Conservation (phyloP, 23 red algal species). For the Cyanidiococcus yangmingshanensis region DNA sequence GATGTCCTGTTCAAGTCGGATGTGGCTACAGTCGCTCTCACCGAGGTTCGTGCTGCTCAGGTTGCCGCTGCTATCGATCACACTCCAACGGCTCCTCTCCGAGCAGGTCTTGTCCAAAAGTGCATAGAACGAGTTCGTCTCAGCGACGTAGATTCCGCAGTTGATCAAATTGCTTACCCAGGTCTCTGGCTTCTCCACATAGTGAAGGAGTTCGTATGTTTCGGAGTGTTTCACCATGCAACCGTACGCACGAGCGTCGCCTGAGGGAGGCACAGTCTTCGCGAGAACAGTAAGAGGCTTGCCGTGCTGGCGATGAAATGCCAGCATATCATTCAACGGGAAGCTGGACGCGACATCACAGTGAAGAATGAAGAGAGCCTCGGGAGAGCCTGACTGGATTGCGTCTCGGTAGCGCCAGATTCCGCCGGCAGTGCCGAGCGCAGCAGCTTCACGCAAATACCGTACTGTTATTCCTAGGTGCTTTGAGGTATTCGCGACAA, state of each 20-base stretch:
- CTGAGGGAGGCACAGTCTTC: constrained; percentile 21
- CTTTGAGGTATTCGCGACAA: constrained; percentile 15
- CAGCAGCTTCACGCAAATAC: constrained; percentile 26
- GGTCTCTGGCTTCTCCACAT: constrained; percentile 32
- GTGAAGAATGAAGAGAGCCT: constrained; percentile 29
- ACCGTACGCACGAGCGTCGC: constrained; percentile 24
- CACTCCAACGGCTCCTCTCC: neutral
- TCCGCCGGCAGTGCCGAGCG: constrained; percentile 35
- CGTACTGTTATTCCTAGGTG: constrained; percentile 12
- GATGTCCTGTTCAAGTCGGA: constrained; percentile 33
- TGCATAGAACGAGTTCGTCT: neutral
- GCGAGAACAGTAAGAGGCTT: constrained; percentile 20
- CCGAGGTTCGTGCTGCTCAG: neutral
- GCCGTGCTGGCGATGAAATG: constrained; percentile 12
- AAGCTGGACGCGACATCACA: constrained; percentile 39
- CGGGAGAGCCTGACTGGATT: constrained; percentile 16
- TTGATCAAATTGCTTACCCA: constrained; percentile 28
- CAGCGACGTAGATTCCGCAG: constrained; percentile 21
- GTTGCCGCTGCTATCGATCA: neutral
- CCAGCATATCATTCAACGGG: constrained; percentile 24
- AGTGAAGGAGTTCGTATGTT: constrained; percentile 33
- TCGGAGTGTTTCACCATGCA: constrained; percentile 29
- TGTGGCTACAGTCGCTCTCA: constrained; percentile 9
- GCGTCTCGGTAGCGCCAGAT: constrained; percentile 34
- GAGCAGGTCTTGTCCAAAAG: neutral